Base-by-base conservation (phyloP, 495 filamentous ascomycete genomes). In the Cercophora samala region DNA sequence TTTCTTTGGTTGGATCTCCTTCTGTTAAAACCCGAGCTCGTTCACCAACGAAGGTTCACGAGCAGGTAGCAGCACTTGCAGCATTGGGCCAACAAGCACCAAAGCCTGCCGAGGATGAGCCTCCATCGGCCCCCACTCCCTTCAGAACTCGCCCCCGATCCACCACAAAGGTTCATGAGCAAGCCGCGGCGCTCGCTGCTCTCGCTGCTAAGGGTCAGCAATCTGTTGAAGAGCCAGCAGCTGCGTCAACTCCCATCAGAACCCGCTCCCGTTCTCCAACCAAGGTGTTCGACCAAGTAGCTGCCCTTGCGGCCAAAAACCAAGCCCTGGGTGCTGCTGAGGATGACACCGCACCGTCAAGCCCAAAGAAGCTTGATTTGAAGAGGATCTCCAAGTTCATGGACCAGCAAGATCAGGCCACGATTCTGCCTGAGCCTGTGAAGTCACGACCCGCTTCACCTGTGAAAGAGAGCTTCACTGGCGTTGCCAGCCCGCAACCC, bases 331-430 rank as follows among this genome's bases (percentile, higher is more conserved):
- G n/a, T 18, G 53, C 51, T 15, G 46, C 63, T 22, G 64, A 61
- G 6, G 77, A 77, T n/a, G 76, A 79, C 25, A 29, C 82, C 18
- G 76, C 78, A 64, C 75, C 82, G 1, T 68, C 79, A 13, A 84
- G 82, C n/a, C 83, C 84, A 2, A 80, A 72, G 60, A 86, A 86
- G 66, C 73, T 86, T 8, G 80, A 85, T 69, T 61, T 84, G 72
- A 85, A 82, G 71, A 76, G 83, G 64, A 79, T 83, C 67, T 86
- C 83, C 5, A 78, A 74, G 46, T 86, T 86, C 62, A 51, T 84
- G n/a, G 78, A 80, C 53, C 74, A 80, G 58, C 72, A 29, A 8
- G 66, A 70, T 25, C 56, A 67, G 13, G 60, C n/a, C 60, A 71
- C 19, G 13, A 73, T 63, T 15, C 68, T 53, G 21, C 71, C 70